A percentile compares a stretch with the other conserved stretches of the same genome.
Conservation (phyloP, 1,139 yeast species). For the Taphrina deformans region DNA sequence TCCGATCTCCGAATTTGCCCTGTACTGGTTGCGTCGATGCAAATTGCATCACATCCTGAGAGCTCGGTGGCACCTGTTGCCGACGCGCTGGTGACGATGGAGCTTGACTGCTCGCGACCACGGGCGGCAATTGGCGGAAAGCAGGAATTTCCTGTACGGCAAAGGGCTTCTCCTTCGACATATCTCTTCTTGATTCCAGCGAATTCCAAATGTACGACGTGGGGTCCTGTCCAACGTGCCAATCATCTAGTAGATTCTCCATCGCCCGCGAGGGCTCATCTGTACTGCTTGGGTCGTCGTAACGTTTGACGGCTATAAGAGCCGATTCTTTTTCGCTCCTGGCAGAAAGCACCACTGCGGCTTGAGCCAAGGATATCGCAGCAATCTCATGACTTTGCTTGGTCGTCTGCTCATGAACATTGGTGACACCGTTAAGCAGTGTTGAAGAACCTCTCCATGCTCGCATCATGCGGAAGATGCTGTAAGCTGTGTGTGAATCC, state of each 20-base stretch:
- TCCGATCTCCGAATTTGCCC: slow-evolving; percentile 9
- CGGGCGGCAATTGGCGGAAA: background rate
- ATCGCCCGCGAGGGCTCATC: background rate
- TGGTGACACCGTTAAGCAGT: background rate
- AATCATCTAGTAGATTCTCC: background rate
- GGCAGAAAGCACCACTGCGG: background rate
- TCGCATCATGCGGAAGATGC: background rate
- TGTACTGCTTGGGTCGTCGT: background rate
- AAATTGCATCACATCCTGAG: background rate
- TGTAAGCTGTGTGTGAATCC: background rate
- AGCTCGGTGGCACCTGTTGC: background rate
- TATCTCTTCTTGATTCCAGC: background rate
- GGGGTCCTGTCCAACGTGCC: background rate
- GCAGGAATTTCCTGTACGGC: slow-evolving; percentile 7
- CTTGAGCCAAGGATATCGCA: slow-evolving; percentile 1
- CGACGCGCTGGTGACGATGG: background rate
- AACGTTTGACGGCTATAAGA: background rate
- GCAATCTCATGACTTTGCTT: background rate
- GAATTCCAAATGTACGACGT: background rate
- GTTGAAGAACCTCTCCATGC: background rate
- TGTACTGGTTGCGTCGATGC: slow-evolving; percentile 15
- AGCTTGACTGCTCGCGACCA: background rate
- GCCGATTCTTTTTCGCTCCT: background rate
- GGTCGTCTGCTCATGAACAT: background rate
- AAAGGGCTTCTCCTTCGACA: background rate